Evolutionary conservation across 2,329 filamentous ascomycete species (phyloP), one percentile per base, ranked within the genome.

Genomic region (Pseudocercospora fijiensis): DNA sequence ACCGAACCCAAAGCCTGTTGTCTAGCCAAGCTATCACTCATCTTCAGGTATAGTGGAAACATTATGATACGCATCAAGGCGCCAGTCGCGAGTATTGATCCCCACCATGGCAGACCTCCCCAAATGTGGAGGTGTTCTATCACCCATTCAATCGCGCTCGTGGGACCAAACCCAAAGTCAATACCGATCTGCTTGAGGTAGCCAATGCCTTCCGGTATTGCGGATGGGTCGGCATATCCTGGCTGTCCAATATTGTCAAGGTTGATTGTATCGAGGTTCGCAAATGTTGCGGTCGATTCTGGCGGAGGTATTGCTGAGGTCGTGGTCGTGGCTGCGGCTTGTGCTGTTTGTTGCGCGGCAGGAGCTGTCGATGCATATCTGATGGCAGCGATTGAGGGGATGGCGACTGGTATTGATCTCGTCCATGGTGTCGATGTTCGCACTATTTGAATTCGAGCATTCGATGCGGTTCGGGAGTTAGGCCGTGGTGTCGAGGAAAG

Each of bases 51-150:
- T 13, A 90, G 85, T 65, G 88, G 86, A 72, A 94, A 81, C 69
- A 95, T 81, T 55, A 80, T 73, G 8, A 83, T 63, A 65, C 94
- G 90, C 65, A 93, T 79, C 6, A 86, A 63, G 1, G 92, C 33
- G 33, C 89, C 88, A 0, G 88, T 85, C 4, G 83, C 77, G 51
- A 88, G 77, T 71, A 97, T 90, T 64, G 90, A 86, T 1, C 81
- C 87, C 83, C 90, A 92, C 95, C 95, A 98, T 11, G 92, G 91
- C 61, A 91, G 78, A 37, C 89, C 91, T 6, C 75, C 80, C 70
- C 84, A 88, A 65, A 97, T 82, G 78, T 99, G 92, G 45, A 96
- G 75, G 74, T 94, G 87, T 81, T 99, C 95, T 10, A 98, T 79
- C 2, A 86, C 22, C 83, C 84, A 93, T 78, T 97, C 84, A 76